A percentile compares a stretch with the other conserved stretches of the same genome.
Evolutionary conservation across 257 asterid genomes (phyloP).

Genomic region (Solanum peruvianum): DNA sequence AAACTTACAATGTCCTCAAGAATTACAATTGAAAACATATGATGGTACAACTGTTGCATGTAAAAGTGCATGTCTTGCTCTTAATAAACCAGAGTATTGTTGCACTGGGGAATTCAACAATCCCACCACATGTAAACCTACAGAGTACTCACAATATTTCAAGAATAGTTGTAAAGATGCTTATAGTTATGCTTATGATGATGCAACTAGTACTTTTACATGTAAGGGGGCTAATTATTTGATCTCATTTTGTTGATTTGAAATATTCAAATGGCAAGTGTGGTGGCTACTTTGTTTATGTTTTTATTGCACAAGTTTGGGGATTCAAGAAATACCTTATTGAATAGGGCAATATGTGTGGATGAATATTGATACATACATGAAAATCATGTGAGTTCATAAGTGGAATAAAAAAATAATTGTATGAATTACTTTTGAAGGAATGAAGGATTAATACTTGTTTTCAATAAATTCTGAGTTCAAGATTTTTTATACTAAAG

Average conservation of each 20-base stretch:
- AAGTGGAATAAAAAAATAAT: background rate
- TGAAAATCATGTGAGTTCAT: background rate
- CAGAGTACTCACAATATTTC: conserved; percentile 34
- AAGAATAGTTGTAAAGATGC: conserved; percentile 48
- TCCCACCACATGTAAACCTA: conserved; percentile 44
- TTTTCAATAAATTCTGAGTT: background rate
- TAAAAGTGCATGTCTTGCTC: conserved; percentile 52
- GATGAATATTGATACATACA: background rate
- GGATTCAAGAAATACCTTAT: background rate
- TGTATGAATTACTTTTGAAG: background rate
- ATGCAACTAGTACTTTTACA: conserved; percentile 45
- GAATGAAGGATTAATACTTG: background rate
- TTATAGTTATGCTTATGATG: conserved; percentile 64
- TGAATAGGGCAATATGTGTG: background rate
- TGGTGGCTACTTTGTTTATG: background rate
- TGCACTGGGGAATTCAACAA: conserved; percentile 35
- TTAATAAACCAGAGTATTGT: conserved; percentile 37
- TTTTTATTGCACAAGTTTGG: background rate
- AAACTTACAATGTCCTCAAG: conserved; percentile 40
- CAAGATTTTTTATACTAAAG: background rate
- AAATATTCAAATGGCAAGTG: background rate
- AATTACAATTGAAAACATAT: conserved; percentile 13
- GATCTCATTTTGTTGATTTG: conserved; percentile 17
- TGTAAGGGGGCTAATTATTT: conserved; percentile 39
- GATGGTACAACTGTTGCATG: conserved; percentile 34